Base-by-base conservation (phyloP, 352 stramenopile genomes). In the Globisporangium spiculum region DNA sequence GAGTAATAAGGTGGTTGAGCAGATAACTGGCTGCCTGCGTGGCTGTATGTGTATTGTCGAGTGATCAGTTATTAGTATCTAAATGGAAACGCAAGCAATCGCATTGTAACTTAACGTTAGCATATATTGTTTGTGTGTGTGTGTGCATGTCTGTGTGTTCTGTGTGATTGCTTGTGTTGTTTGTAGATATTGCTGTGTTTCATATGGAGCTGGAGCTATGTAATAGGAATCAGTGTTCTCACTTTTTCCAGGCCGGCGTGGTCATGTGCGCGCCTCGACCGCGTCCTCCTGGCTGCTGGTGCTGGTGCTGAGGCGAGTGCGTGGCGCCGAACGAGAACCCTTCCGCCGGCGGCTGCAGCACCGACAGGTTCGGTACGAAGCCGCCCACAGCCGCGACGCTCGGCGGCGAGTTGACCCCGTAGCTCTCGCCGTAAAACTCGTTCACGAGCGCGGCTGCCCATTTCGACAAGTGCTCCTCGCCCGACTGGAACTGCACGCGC, bases 361-460 rank as follows among this genome's bases (percentile, higher is more conserved):
- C 69, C 34, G 65, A 63, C 18, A 79, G 74, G 24, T 54, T 58
- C 0, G 71, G 69, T 4, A 80, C 57, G 27, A 53, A 67, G 0
- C 71, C 74, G 55, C 69, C 61, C 14, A 74, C 53, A 0, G 69
- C 71, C 4, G 68, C 76, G 22, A 44, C 59, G 32, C 71, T 88
- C 2, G 76, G 81, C 0, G 86, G 86, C 27, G 84, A 92, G 63
- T 91, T 84, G 34, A 90, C 72, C 5, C 87, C 88, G 55, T 92
- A 94, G 67, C 91, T 89, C 53, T 93, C 86, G 54, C 86, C 86
- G 65, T 93, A 96, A 61, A 92, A 94, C 63, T 90, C 75, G 69
- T 96, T 91, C n/a, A 93, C 81, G 55, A 96, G 70, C 20, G 78
- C 74, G 6, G 88, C 82, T 0, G 86, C 86, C 76, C 86, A 91